Evolutionary conservation across 768 basidiomycete genomes (phyloP), one percentile per base, ranked within the genome.

Genomic region (Boletus tylopilopsis): DNA sequence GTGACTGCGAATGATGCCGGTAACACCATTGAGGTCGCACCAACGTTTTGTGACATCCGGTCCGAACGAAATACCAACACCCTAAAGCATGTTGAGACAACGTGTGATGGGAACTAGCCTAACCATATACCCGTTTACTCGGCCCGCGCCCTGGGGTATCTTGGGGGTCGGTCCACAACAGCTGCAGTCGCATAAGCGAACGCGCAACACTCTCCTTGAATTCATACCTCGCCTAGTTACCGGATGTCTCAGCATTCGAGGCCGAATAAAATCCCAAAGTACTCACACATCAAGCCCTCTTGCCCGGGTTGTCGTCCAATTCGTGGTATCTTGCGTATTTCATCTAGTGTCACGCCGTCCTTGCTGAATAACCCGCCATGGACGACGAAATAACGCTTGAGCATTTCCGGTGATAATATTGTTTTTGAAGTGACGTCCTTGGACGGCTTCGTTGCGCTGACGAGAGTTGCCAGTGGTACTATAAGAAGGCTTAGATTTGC

Each of bases 101-200:
- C 42, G 48, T 59, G 25, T 34, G 35, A 43, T 49, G 33, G 15
- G 40, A 34, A 40, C 25, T 37, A 51, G 13, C 25, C 37, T 13
- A 49, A 50, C 23, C n/a, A 69, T 87, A 43, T 64, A 91, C 90
- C 32, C 96, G 84, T 76, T 98, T 98, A 64, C 91, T 94, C 12
- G 96, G 95, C 6, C 96, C 95, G 23, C 96, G 84, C 22, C 96
- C 96, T 11, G 83, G 83, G 34, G 73, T 61, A 35, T 87, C 85
- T 68, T 97, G 96, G 19, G 96, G 95, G 70, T 98, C 95, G 4
- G 94, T 95, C 94, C 95, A 97, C 15, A 98, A 78, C 24, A 94
- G 70, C 87, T 94, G 64, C 18, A 58, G 24, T 53, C 39, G 35
- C 37, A 33, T 59, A 45, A 50, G 57, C 44, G 39, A 30, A 37